Conservation (phyloP, 2,329 filamentous ascomycete genomes). For the Pezicula radicicola region DNA sequence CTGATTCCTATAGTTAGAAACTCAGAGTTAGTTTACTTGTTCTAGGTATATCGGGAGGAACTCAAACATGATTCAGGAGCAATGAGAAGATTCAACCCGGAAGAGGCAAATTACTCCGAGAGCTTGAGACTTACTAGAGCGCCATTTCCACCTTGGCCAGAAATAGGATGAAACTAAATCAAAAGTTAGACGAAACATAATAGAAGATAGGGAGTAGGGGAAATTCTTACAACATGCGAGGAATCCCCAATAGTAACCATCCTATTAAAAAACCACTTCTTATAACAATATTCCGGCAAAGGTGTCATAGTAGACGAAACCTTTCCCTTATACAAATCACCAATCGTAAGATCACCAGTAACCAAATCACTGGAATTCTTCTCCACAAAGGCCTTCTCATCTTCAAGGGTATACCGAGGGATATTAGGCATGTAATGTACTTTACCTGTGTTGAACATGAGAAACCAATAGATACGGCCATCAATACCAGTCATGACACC, state of each 20-base stretch:
- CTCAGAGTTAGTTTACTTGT: too few species aligned
- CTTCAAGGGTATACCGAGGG: background rate
- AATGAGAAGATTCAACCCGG: too few species aligned
- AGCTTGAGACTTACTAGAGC: conserved; percentile 15
- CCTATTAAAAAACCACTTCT: conserved; percentile 33
- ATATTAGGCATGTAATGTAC: background rate
- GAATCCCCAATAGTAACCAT: too few species aligned
- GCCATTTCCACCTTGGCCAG: too few species aligned
- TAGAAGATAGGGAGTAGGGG: too few species aligned
- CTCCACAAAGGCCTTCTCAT: background rate
- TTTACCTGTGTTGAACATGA: background rate
- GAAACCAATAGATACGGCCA: background rate
- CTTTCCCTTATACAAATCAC: conserved; percentile 1
- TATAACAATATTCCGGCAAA: conserved; percentile 20
- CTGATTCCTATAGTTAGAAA: conserved; percentile 27
- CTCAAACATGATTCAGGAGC: too few species aligned
- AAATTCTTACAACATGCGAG: too few species aligned
- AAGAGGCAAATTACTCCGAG: too few species aligned
- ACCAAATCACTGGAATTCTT: conserved; percentile 1
- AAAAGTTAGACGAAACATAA: too few species aligned
- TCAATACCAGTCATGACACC: background rate
- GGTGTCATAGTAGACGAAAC: background rate
- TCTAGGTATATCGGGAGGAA: too few species aligned
- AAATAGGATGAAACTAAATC: too few species aligned
- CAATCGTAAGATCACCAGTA: background rate